phyloP scores from a whole-genome alignment of 1,139 yeast genomes.

The Candida frijolesensis region DNA sequence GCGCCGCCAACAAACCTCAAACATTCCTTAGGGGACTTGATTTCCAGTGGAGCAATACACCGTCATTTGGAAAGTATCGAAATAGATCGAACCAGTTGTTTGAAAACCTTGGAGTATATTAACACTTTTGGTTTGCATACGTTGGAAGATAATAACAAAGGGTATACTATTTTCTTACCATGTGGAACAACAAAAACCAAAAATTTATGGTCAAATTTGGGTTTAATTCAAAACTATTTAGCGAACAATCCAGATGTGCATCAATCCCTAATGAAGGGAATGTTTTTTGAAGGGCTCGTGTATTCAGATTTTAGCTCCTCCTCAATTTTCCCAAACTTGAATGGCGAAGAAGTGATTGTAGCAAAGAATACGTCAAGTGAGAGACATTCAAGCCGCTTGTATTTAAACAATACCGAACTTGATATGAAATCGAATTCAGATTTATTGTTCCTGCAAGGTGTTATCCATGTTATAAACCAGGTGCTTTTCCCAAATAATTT shows the following conservation, averaged over 20 bases:
- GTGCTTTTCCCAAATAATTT: conserved; percentile 62
- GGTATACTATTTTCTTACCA: conserved; percentile 81
- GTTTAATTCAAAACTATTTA: conserved; percentile 62
- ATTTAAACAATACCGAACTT: conserved; percentile 27
- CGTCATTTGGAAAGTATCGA: conserved; percentile 33
- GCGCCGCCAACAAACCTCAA: conserved; percentile 38
- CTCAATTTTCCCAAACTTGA: conserved; percentile 22
- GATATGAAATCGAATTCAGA: conserved; percentile 56
- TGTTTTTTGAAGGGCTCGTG: conserved; percentile 62
- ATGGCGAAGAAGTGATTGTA: conserved; percentile 33
- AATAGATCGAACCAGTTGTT: conserved; percentile 39
- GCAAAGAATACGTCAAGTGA: conserved; percentile 25
- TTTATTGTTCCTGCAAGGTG: conserved; percentile 80
- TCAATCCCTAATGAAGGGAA: conserved; percentile 52
- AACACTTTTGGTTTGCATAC: conserved; percentile 30
- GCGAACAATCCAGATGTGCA: conserved; percentile 54
- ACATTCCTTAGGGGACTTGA: conserved; percentile 38
- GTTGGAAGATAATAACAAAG: conserved; percentile 53
- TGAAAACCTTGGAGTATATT: conserved; percentile 38
- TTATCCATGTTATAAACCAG: conserved; percentile 67
- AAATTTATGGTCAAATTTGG: conserved; percentile 65
- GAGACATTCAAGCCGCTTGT: conserved; percentile 24
- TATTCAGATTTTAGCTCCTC: conserved; percentile 61
- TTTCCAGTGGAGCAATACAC: conserved; percentile 37
- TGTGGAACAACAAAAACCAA: conserved; percentile 41